These are phyloP conservation scores for Fraxinus greggii DNA, from an alignment of 305 asterid species.

Conservation along the genomic window DNA sequence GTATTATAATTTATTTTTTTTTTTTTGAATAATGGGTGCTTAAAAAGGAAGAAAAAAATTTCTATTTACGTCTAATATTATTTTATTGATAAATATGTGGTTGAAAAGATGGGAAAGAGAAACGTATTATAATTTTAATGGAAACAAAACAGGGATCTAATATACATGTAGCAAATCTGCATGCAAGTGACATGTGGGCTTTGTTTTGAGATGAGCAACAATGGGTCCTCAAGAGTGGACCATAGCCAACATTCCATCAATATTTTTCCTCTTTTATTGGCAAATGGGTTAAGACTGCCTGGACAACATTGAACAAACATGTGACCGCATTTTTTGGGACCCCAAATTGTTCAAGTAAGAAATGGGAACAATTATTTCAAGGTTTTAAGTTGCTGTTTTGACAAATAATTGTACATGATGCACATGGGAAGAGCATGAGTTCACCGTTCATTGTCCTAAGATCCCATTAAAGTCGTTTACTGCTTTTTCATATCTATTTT, in stretches of 20 bases:
- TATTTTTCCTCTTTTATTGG: constrained; percentile 13
- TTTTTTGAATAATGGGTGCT: too few species aligned
- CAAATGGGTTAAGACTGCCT: constrained; percentile 22
- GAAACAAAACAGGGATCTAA: too few species aligned
- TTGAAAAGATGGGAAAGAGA: too few species aligned
- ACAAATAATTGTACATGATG: constrained; percentile 33
- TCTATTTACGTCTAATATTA: too few species aligned
- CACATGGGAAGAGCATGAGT: constrained; percentile 40
- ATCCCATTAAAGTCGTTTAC: constrained; percentile 12
- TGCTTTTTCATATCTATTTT: not conserved
- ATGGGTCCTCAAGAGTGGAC: constrained; percentile 25
- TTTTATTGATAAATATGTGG: too few species aligned
- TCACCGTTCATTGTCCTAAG: constrained; percentile 25
- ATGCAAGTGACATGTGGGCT: constrained; percentile 43
- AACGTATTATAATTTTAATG: too few species aligned
- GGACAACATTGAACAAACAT: constrained; percentile 28
- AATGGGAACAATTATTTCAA: constrained; percentile 21
- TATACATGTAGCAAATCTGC: not conserved
- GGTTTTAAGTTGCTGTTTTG: constrained; percentile 25
- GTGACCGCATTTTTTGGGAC: constrained; percentile 9
- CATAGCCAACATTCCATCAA: constrained; percentile 25
- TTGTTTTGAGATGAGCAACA: constrained; percentile 31
- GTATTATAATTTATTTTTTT: too few species aligned
- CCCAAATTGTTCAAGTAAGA: constrained; percentile 15
- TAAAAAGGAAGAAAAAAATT: too few species aligned